Base-by-base conservation (phyloP, 1,284 basidiomycete species). In the Cystobasidiaceae sp. region DNA sequence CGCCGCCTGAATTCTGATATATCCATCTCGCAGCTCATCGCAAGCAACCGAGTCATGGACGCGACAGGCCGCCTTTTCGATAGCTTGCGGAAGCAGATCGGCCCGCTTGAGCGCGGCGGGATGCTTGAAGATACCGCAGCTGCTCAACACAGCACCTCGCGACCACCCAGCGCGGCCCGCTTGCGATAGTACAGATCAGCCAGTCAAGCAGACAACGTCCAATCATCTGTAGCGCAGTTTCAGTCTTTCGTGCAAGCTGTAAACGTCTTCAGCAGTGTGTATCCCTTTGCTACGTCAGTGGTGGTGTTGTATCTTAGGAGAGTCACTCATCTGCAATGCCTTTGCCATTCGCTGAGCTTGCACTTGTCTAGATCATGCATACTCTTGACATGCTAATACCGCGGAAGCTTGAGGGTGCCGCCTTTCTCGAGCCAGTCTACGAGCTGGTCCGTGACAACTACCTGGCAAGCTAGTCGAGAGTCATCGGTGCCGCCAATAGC, bases 401-500 rank as follows among this genome's bases (percentile, higher is more conserved):
- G 30, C 4, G 61, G 61, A 28, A 64, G 23, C 32, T 56, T 39
- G 11, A 64, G 43, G 11, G 13, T 33, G 13, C 61, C 61, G 2
- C 61, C 61, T 7, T 64, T 34, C 15, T 56, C 21, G 21, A 64
- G 27, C 61, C 61, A 64, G 19, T 30, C 30, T 23, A 48, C 43
- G 19, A 64, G 30, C 23, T 55, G 51, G 6, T 55, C 44, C 15
- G 50, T 56, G 4, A 64, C 30, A 4, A 27, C 30, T 8, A 64
- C 30, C 28, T 64, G 61, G 27, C 61, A 64, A 6, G 64, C 68
- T 19, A 41, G 66, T 58, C 71, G 54, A 33, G 72, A 72, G 34
- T 71, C 60, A 28, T 72, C 69, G 13, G 59, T 64, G 11, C 64
- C 54, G 1, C 67, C 69, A 32, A 73, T 65, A 34, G 72, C 71